These are phyloP conservation scores for Solanum microdontum DNA, from an alignment of 257 asterid genomes.

Conservation along the genomic window DNA sequence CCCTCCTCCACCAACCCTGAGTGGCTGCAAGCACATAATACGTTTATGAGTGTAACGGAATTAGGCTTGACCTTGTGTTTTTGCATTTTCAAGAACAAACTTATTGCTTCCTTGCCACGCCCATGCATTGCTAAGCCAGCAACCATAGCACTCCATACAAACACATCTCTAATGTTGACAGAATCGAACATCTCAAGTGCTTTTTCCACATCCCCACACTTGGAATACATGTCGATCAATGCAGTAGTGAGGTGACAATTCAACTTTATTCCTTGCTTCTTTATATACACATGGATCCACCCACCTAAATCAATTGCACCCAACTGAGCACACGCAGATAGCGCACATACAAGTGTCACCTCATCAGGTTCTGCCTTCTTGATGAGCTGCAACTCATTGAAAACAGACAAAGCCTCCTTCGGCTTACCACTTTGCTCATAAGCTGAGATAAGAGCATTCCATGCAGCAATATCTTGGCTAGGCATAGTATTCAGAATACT, in stretches of 20 bases:
- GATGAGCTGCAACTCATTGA: constrained; percentile 51
- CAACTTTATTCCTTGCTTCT: constrained; percentile 38
- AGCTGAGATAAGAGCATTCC: constrained; percentile 82
- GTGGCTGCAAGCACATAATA: constrained; percentile 74
- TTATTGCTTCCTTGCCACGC: constrained; percentile 47
- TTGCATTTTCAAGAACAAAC: constrained; percentile 49
- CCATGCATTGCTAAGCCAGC: constrained; percentile 83
- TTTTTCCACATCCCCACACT: constrained; percentile 65
- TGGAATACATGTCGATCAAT: constrained; percentile 65
- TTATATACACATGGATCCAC: constrained; percentile 64
- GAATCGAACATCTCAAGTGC: constrained; percentile 63
- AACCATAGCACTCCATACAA: constrained; percentile 79
- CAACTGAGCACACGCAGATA: constrained; percentile 73
- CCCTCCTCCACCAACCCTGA: constrained; percentile 72
- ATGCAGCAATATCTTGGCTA: constrained; percentile 44
- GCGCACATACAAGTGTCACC: constrained; percentile 58
- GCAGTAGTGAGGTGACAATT: constrained; percentile 59
- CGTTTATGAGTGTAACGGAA: constrained; percentile 51
- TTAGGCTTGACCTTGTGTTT: constrained; percentile 52
- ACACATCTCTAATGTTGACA: constrained; percentile 40
- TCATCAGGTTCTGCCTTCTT: constrained; percentile 52
- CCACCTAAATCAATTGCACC: constrained; percentile 66
- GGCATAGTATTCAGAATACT: constrained; percentile 42
- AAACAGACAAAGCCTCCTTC: constrained; percentile 52
- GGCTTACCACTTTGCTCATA: constrained; percentile 60